Evolutionary conservation across 257 asterid species (phyloP), one percentile per base, ranked within the genome.

Genomic region (Solanum megistacrolobum): DNA sequence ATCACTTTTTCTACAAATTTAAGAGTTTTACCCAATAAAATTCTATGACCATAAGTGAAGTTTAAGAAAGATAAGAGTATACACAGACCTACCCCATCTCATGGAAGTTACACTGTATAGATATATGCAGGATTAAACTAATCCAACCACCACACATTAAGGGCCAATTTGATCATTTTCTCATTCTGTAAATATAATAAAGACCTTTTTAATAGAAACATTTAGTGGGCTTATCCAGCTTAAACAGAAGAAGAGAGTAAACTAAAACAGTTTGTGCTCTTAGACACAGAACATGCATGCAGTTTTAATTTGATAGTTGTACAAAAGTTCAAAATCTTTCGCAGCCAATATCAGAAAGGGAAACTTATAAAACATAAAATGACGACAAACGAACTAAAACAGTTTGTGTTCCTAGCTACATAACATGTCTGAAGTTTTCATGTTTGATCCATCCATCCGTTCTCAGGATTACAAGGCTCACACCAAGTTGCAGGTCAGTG

Each of bases 401-500:
- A 81, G 85, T 78, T 75, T 12, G 83, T 76, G 12, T 76, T 76
- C 60, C 27, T n/a, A 76, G 83, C 83, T 39, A 76, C 60, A 76
- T 52, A 76, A 39, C 83, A 76, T 76, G 60, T 38, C 60, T 76
- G 83, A 76, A 76, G 58, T n/a, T 76, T 76, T 76, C 52, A 84
- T 84, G 68, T 32, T 16, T 29, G 73, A 62, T 43, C 52, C 87
- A 84, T 60, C 32, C 79, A 32, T 9, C 25, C 18, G 5, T 41
- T 43, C 55, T 21, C 76, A 46, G 43, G 13, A 89, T 87, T 73
- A 20, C 92, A 71, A 36, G 35, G 35, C 83, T 62, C 88, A 79
- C 34, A 21, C 87, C 86, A 84, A 68, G 87, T 86, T 72, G 34
- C 83, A 7, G 32, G 88, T 95, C 92, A 97, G 76, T 97, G 99